A percentile compares a stretch with the other conserved stretches of the same genome.
Evolutionary conservation across 768 basidiomycete genomes (phyloP).

Genomic region (Tylopilus sp.): DNA sequence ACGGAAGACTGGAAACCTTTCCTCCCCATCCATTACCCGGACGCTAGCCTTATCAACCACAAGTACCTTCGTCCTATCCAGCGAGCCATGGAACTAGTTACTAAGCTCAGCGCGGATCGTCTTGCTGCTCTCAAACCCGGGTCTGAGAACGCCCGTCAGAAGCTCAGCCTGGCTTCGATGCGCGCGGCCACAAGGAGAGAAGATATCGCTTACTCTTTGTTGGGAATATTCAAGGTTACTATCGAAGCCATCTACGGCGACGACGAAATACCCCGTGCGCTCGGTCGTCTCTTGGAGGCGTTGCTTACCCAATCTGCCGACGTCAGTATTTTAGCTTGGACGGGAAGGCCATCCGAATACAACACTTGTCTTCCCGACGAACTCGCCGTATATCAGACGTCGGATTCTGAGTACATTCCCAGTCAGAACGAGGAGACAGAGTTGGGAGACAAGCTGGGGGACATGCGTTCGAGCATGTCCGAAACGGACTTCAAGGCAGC

Average conservation of each 20-base stretch:
- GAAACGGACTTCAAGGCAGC: not conserved
- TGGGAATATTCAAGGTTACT: slow-evolving; percentile 20
- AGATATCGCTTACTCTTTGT: slow-evolving; percentile 24
- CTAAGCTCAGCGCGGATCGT: not conserved
- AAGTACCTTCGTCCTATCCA: slow-evolving; percentile 7
- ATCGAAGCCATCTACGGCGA: slow-evolving; percentile 22
- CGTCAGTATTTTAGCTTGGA: slow-evolving; percentile 15
- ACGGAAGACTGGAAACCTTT: slow-evolving; percentile 22
- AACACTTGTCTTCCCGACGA: slow-evolving; percentile 21
- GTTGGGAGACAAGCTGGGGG: not conserved
- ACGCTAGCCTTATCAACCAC: slow-evolving; percentile 6
- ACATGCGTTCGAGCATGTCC: not conserved
- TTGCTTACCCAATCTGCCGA: slow-evolving; percentile 16
- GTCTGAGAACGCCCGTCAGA: slow-evolving; percentile 6
- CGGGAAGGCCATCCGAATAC: slow-evolving; percentile 15
- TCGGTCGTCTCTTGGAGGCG: slow-evolving; percentile 17
- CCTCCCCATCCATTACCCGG: not conserved
- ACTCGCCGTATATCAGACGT: slow-evolving; percentile 10
- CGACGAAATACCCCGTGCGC: slow-evolving; percentile 15
- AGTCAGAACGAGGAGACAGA: not conserved
- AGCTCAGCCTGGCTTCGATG: slow-evolving; percentile 20
- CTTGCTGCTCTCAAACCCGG: slow-evolving; percentile 12
- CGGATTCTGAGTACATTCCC: slow-evolving; percentile 3
- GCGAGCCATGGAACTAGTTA: slow-evolving; percentile 15
- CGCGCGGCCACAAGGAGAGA: slow-evolving; percentile 19